A percentile compares a stretch with the other conserved stretches of the same genome.
Evolutionary conservation across 768 basidiomycete species (phyloP).

Genomic region (Cystobasidium ongulense): DNA sequence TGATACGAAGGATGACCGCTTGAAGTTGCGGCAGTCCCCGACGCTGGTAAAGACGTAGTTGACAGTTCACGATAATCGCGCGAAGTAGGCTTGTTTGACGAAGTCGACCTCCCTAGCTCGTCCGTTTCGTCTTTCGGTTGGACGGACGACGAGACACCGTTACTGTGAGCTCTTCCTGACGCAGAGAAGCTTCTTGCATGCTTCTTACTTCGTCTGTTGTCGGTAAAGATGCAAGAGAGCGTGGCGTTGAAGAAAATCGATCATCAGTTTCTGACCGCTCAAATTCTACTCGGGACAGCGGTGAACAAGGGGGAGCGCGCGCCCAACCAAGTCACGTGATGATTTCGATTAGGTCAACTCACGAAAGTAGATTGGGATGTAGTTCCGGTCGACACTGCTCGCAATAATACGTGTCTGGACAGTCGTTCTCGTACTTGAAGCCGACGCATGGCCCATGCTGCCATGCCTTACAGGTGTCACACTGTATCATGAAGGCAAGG

Average conservation of each 20-base stretch:
- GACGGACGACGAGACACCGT: constrained; percentile 51
- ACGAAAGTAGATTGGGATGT: constrained; percentile 48
- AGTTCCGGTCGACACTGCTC: constrained; percentile 83
- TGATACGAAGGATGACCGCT: constrained; percentile 35
- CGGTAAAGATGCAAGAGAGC: neutral
- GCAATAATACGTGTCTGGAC: constrained; percentile 76
- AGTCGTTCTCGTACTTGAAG: constrained; percentile 59
- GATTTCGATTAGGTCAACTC: neutral
- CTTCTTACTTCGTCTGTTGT: constrained; percentile 16
- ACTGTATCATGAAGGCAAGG: constrained; percentile 87
- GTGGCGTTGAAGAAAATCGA: neutral
- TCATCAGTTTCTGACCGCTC: too few species aligned
- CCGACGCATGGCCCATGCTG: constrained; percentile 97
- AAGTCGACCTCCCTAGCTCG: constrained; percentile 11
- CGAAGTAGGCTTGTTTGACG: constrained; percentile 21
- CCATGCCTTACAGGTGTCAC: constrained; percentile 95
- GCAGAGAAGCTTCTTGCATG: constrained; percentile 28
- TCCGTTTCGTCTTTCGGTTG: constrained; percentile 21
- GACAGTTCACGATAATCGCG: constrained; percentile 44
- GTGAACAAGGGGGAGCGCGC: neutral
- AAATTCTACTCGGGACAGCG: neutral
- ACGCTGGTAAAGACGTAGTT: constrained; percentile 50
- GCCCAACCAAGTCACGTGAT: neutral
- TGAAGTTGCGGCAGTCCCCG: constrained; percentile 71
- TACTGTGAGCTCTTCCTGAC: constrained; percentile 46